These are phyloP conservation scores for Haplographium delicatum DNA, from an alignment of 495 filamentous ascomycete genomes.

Conservation along the genomic window DNA sequence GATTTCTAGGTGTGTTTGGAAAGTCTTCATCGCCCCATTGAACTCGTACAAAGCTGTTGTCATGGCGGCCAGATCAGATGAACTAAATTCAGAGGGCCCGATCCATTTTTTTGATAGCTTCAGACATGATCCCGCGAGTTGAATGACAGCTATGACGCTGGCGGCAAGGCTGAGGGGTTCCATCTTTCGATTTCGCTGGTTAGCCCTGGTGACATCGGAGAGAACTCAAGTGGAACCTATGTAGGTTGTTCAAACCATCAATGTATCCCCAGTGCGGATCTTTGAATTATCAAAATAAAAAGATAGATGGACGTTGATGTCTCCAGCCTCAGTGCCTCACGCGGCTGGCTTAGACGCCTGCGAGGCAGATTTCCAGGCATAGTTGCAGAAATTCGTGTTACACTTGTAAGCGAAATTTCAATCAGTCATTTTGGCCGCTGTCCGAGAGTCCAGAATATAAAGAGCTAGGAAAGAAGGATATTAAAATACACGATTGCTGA, in stretches of 20 bases:
- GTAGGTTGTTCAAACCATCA: not conserved
- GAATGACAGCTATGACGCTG: constrained; percentile 14
- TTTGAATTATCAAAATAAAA: not conserved
- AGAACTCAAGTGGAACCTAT: not conserved
- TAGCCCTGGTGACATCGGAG: not conserved
- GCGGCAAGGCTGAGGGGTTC: constrained; percentile 13
- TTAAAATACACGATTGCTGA: no score
- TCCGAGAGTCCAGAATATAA: no score
- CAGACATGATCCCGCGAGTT: constrained; percentile 14
- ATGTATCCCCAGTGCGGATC: not conserved
- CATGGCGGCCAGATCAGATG: constrained; percentile 5
- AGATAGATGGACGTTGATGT: not conserved
- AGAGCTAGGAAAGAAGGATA: no score
- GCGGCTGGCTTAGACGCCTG: not conserved
- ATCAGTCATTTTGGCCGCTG: no score
- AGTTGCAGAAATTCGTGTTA: no score
- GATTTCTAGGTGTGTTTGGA: constrained; percentile 14
- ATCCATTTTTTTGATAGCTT: constrained; percentile 6
- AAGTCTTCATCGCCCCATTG: constrained; percentile 6
- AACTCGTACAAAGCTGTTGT: constrained; percentile 11
- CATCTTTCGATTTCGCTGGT: constrained; percentile 7
- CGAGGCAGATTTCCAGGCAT: constrained; percentile 2
- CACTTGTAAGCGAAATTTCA: not conserved
- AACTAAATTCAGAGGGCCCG: constrained; percentile 9
- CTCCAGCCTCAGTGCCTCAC: not conserved